phyloP scores from a whole-genome alignment of 352 stramenopile species.

The Phytophthora multivora region DNA sequence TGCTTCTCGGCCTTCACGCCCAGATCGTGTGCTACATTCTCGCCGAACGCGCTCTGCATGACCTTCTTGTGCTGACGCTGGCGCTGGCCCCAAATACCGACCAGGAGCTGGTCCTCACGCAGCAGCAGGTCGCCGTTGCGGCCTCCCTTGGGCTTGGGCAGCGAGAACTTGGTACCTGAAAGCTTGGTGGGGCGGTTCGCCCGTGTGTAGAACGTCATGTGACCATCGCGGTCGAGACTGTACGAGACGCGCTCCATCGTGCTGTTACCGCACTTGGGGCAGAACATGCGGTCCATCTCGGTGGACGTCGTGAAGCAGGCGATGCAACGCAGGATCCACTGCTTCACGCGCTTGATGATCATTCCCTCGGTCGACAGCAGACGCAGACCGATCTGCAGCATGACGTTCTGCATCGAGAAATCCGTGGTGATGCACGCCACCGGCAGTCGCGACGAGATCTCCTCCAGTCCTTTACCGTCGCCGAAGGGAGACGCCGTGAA shows the following conservation, averaged over 20 bases:
- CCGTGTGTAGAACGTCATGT: slow-evolving; percentile 88
- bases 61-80: slow-evolving; percentile 92
- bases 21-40: slow-evolving; percentile 94
- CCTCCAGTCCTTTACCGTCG: slow-evolving; percentile 66
- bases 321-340: slow-evolving; percentile 97
- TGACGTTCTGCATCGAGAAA: slow-evolving; percentile 91
- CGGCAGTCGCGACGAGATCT: slow-evolving; percentile 52
- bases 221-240: slow-evolving; percentile 92
- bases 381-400: slow-evolving; percentile 89
- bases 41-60: slow-evolving; percentile 94
- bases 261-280: slow-evolving; percentile 95
- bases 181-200: slow-evolving; percentile 89
- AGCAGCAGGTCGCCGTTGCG: slow-evolving; percentile 96
- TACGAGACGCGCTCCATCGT: slow-evolving; percentile 95
- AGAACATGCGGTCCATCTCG: slow-evolving; percentile 96
- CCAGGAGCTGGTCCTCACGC: slow-evolving; percentile 97
- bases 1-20: slow-evolving; percentile 93
- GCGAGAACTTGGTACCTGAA: slow-evolving; percentile 96
- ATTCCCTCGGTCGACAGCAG: slow-evolving; percentile 84
- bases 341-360: slow-evolving; percentile 88
- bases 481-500: slow-evolving; percentile 81
- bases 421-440: slow-evolving; percentile 89
- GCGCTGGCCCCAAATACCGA: slow-evolving; percentile 95
- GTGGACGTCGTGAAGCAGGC: slow-evolving; percentile 96
- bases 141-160: slow-evolving; percentile 94